Conservation (phyloP, 768 basidiomycete species). For the Tulasnella sp. region DNA sequence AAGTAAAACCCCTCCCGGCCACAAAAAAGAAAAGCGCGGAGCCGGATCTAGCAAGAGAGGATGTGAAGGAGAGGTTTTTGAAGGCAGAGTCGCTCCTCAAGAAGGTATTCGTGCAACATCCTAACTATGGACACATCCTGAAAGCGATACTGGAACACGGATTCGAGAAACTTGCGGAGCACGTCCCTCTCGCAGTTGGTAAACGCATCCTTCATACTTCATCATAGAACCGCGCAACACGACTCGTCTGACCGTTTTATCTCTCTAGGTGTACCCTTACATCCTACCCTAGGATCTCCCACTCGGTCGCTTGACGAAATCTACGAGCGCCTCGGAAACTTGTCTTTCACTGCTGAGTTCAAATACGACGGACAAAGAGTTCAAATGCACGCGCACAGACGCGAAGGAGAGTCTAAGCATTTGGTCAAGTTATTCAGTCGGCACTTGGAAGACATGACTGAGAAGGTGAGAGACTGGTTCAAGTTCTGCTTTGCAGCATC, state of each 20-base stretch:
- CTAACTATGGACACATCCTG: slow-evolving; percentile 69
- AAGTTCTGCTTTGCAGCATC: slow-evolving; percentile 6
- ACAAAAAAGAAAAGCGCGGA: slow-evolving; percentile 37
- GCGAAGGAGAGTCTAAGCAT: slow-evolving; percentile 36
- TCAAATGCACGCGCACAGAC: slow-evolving; percentile 61
- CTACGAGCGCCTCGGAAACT: slow-evolving; percentile 61
- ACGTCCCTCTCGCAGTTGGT: slow-evolving; percentile 70
- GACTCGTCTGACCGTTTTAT: slow-evolving; percentile 22
- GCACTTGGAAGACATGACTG: slow-evolving; percentile 89
- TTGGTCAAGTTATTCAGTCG: slow-evolving; percentile 73
- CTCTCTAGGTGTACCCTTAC: slow-evolving; percentile 68
- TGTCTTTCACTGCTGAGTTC: slow-evolving; percentile 79
- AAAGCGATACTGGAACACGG: slow-evolving; percentile 58
- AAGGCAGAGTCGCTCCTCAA: slow-evolving; percentile 63
- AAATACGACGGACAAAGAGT: slow-evolving; percentile 89
- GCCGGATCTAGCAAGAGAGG: slow-evolving; percentile 31
- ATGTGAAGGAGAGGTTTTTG: slow-evolving; percentile 45
- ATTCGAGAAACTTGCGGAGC: slow-evolving; percentile 54
- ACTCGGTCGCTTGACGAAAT: slow-evolving; percentile 79
- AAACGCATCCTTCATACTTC: slow-evolving; percentile 34
- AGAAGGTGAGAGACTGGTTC: slow-evolving; percentile 52
- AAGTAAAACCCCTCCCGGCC: slow-evolving; percentile 33
- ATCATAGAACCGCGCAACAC: slow-evolving; percentile 8
- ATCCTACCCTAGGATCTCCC: slow-evolving; percentile 83
- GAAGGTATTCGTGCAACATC: slow-evolving; percentile 72